phyloP scores from a whole-genome alignment of 768 basidiomycete species.

The Exidia glandulosa region DNA sequence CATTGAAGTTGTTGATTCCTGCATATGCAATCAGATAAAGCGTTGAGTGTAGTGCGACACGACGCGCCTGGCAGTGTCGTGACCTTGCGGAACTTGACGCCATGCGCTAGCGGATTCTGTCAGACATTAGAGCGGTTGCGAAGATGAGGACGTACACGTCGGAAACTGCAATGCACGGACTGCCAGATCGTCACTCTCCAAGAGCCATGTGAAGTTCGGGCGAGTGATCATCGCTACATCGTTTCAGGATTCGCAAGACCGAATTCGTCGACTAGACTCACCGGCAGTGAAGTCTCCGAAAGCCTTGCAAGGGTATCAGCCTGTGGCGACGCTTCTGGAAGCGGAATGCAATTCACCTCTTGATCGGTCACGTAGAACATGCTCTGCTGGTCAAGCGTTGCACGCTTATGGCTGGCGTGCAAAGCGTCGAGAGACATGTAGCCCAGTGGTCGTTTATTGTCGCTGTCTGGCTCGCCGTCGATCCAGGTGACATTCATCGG shows the following conservation, averaged over 20 bases:
- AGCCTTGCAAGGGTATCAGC: slow-evolving; percentile 55
- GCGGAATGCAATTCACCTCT: slow-evolving; percentile 5
- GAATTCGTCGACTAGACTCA: background rate
- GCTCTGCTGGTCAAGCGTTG: slow-evolving; percentile 26
- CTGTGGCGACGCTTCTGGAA: slow-evolving; percentile 42
- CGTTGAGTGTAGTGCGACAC: background rate
- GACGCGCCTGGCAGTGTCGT: slow-evolving; percentile 42
- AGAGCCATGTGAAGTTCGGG: slow-evolving; percentile 55
- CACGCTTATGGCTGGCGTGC: slow-evolving; percentile 38
- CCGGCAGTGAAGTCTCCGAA: slow-evolving; percentile 49
- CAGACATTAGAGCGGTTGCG: background rate
- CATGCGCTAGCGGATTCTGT: slow-evolving; percentile 33
- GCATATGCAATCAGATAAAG: slow-evolving; percentile 4
- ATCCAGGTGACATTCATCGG: slow-evolving; percentile 29
- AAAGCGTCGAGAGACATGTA: background rate
- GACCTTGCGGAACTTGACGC: slow-evolving; percentile 52
- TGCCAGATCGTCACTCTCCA: slow-evolving; percentile 42
- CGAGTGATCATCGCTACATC: slow-evolving; percentile 46
- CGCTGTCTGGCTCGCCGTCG: background rate
- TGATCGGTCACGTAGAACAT: slow-evolving; percentile 29
- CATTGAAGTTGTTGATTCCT: slow-evolving; percentile 56
- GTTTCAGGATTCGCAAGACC: background rate
- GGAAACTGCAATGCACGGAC: slow-evolving; percentile 63
- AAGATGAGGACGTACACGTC: background rate
- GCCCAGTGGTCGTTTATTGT: background rate